Evolutionary conservation across 352 stramenopile species (phyloP).

Genomic region (Globisporangium ultimum): DNA sequence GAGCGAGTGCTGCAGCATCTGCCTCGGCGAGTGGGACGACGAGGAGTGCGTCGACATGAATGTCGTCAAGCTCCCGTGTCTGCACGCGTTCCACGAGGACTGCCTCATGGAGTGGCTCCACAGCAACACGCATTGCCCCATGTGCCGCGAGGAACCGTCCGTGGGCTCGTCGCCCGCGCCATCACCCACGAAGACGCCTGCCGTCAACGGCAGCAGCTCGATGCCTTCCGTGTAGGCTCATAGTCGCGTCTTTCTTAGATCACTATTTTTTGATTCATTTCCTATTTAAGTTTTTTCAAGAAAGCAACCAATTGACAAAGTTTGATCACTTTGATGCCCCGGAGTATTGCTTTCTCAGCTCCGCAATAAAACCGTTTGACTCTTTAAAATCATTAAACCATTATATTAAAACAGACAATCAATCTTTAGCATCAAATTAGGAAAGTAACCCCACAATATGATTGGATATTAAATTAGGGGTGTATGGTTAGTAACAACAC

Average conservation of each 20-base stretch:
- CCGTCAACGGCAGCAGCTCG: background rate
- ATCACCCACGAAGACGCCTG: background rate
- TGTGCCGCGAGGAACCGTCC: slow-evolving; percentile 79
- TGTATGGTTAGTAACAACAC: too few species aligned
- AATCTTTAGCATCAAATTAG: too few species aligned
- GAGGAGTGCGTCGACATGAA: slow-evolving; percentile 79
- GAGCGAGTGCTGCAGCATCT: slow-evolving; percentile 85
- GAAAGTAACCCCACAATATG: background rate
- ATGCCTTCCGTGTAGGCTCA: background rate
- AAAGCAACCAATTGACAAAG: too few species aligned
- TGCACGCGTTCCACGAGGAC: slow-evolving; percentile 85
- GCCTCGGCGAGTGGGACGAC: slow-evolving; percentile 77
- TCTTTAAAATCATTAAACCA: too few species aligned
- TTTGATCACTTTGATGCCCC: too few species aligned
- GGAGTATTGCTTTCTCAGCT: background rate
- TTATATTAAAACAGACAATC: slow-evolving; percentile 2
- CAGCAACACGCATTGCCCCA: slow-evolving; percentile 76
- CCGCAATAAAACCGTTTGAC: background rate
- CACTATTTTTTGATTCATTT: background rate
- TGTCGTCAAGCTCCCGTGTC: slow-evolving; percentile 79
- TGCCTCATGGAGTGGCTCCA: slow-evolving; percentile 86
- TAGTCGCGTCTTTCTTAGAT: background rate
- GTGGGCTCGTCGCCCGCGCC: slow-evolving; percentile 13
- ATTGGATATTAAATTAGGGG: too few species aligned
- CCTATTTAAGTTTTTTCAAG: too few species aligned